Base-by-base conservation (phyloP, 2,329 filamentous ascomycete species). In the Penicillium crustosum region DNA sequence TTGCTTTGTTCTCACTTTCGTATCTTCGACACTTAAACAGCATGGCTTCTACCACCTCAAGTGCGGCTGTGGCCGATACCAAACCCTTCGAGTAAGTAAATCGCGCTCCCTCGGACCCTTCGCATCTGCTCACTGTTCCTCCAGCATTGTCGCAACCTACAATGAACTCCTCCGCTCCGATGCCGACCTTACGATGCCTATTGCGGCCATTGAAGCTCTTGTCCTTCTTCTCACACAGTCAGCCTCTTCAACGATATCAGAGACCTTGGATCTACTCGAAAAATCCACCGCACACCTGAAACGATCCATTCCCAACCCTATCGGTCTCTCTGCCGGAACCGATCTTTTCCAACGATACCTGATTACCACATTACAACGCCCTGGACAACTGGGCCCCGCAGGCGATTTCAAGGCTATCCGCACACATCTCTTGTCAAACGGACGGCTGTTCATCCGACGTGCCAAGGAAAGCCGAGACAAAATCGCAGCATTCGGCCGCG, bases 271-370 rank as follows among this genome's bases (percentile, higher is more conserved):
- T 67, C 86, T 93, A 45, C 85, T 97, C 62, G 87, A 88, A 70
- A 85, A 83, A 47, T 88, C 94, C 72, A 93, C 91, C 50, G 82
- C 85, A 52, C 85, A 86, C 68, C 85, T 99, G 63, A 93, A 93
- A 75, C 82, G 82, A 57, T 86, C 87, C 21, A 89, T 96, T 53
- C 83, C 89, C 8, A 97, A 99, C 77, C 90, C 93, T 15, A 90
- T 97, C 56, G 93, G 93, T 5, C 86, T 97, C 17, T 92, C 90
- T 49, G 94, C 95, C 55, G 94, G 94, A 68, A 96, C 93, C 59
- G 93, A 97, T 74, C 86, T 97, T 58, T 97, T 99, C 81, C 90
- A 94, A 74, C 89, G 93, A 73, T 97, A 96, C 77, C 86, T 99
- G 66, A 89, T 96, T 69, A 86, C 87, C 56, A 91, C 83, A 21